Evolutionary conservation across 805 yeast genomes (phyloP), one percentile per base, ranked within the genome.

Genomic region (Candida ponderosae): DNA sequence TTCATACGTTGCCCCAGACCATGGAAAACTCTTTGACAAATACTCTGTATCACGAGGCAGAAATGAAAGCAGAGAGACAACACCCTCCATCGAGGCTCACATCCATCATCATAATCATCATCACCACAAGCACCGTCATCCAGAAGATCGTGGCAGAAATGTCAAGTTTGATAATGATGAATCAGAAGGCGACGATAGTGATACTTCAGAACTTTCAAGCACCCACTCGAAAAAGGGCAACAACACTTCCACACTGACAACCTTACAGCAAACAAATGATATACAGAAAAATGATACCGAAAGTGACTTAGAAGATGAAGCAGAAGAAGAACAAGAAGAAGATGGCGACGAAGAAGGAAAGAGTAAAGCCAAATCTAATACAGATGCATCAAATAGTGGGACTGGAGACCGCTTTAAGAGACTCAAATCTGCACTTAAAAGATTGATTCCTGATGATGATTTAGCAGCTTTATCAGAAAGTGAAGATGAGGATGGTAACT

Each of bases 401-500:
- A 4, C 24, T 21, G 24, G 11, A 21, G n/a, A n/a, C n/a, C n/a
- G n/a, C n/a, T n/a, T 21, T 4, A 21, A 21, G 14, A 11, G 10
- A 9, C 14, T 15, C 9, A 27, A 14, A 4, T 11, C 10, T 8
- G 16, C n/a, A 11, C 14, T 27, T 3, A 8, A 27, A 27, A 15
- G 29, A 27, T 9, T 27, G n/a, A 27, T 7, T 7, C 16, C 29
- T n/a, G 29, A 13, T 27, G 16, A 27, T 3, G 16, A 35, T 23
- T 34, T 46, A 2, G 39, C 43, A 10, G 34, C 43, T 11, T 34
- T 36, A n/a, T 40, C 41, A 27, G 42, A 38, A 15, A 48, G 45
- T 16, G 56, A 50, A 9, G 50, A 42, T 13, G 51, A 47, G 6
- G 48, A 48, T 2, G 52, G 40, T 16, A 54, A 54, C 0, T 42